A percentile compares a stretch with the other conserved stretches of the same genome.
Conservation (phyloP, 371 early-diverging fungal genomes). For the Actinomucor elegans region DNA sequence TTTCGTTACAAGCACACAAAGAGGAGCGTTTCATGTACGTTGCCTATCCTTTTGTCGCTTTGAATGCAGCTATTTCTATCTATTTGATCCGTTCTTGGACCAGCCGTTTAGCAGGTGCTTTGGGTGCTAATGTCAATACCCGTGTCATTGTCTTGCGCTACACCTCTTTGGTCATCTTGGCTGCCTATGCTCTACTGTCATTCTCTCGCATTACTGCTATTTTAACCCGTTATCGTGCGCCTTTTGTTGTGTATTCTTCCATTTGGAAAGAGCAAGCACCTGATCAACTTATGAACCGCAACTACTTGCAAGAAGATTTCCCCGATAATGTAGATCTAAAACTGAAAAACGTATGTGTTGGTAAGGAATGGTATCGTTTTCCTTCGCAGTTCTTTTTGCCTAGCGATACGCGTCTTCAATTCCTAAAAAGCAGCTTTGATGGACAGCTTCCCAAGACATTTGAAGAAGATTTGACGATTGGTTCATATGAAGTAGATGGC, state of each 20-base stretch:
- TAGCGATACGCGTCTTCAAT: constrained; percentile 55
- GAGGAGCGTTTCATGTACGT: constrained; percentile 95
- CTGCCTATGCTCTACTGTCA: constrained; percentile 47
- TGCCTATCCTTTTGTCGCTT: constrained; percentile 86
- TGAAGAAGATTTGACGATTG: constrained; percentile 31
- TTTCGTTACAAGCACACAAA: constrained; percentile 90
- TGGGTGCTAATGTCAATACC: constrained; percentile 30
- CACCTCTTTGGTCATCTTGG: constrained; percentile 34
- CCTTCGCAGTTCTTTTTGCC: constrained; percentile 91
- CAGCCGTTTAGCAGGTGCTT: constrained; percentile 29
- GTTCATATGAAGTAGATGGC: constrained; percentile 27
- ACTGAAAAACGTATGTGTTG: constrained; percentile 73
- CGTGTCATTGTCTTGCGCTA: constrained; percentile 39
- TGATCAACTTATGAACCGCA: constrained; percentile 30
- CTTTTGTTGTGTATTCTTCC: constrained; percentile 57
- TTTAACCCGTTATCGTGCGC: constrained; percentile 66
- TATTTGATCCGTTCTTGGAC: constrained; percentile 51
- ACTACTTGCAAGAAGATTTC: constrained; percentile 36
- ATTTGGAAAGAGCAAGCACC: constrained; percentile 38
- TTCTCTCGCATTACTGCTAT: constrained; percentile 66
- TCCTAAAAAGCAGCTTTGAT: constrained; percentile 61
- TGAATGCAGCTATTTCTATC: constrained; percentile 76
- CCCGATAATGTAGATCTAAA: constrained; percentile 25
- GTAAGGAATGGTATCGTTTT: constrained; percentile 94
- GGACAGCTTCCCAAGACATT: constrained; percentile 75